Base-by-base conservation (phyloP, 1,139 yeast genomes). In the Wickerhamomyces sp. region DNA sequence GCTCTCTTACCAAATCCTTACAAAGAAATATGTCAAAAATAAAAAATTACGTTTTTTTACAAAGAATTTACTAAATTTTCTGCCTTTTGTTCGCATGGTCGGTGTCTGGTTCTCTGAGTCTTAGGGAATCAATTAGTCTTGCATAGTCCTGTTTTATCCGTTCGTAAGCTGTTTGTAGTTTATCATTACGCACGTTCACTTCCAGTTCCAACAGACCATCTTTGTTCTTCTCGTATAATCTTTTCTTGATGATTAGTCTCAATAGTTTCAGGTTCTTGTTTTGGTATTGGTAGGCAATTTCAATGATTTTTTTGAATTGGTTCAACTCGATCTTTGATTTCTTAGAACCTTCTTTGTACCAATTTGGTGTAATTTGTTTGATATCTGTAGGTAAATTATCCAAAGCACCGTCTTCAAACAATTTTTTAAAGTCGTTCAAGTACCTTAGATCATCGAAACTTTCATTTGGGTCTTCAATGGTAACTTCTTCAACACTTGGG, bases 381-480 rank as follows among this genome's bases (percentile, higher is more conserved):
- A 54, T 20, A 32, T 39, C 42, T 22, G 37, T 38, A 6, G 54
- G 54, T n/a, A 47, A 28, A 11, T 45, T 25, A 1, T 44, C 40
- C 44, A 68, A 46, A 44, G 58, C 31, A 31, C 66, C 55, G 18
- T 45, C 37, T 30, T 49, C 42, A 41, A 57, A 45, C 27, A 88
- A 60, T 44, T 84, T 62, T 30, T 64, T 60, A 46, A 91, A 66
- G 54, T 91, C 98, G 40, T 80, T 72, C 23, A 91, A 66, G 57
- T 91, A 97, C 43, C 98, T 70, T 49, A 93, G 63, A 54, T 86
- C 95, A 54, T 91, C 98, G 60, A 91, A 91, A 28, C 78, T 77
- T 56, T 89, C 96, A 53, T 84, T 86, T 3, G 98, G 98, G 55
- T 93, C 98, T 56, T 91, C 98, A 9, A 93, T 89, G 0, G 91